A percentile compares a stretch with the other conserved stretches of the same genome.
phyloP scores from a whole-genome alignment of 768 basidiomycete genomes.

The Termitomyces titanicus region DNA sequence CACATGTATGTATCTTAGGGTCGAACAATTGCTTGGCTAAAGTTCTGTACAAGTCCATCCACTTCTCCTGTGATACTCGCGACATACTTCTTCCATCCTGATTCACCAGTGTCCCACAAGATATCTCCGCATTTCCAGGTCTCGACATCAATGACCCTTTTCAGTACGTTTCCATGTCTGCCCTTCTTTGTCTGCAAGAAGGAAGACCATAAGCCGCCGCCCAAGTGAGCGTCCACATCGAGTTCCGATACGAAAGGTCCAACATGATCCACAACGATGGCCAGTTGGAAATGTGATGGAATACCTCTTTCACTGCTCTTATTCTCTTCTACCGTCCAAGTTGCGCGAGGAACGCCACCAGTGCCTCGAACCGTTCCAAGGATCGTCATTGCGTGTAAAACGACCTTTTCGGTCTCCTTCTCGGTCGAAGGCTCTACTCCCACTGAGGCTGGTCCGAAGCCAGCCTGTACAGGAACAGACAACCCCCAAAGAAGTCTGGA shows the following conservation, averaged over 20 bases:
- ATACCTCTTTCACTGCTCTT: slow-evolving; percentile 20
- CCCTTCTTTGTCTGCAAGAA: slow-evolving; percentile 19
- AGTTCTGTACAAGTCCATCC: slow-evolving; percentile 13
- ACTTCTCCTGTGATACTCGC: slow-evolving; percentile 18
- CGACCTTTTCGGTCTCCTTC: slow-evolving; percentile 14
- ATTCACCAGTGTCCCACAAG: slow-evolving; percentile 15
- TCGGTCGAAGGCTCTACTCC: slow-evolving; percentile 14
- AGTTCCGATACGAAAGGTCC: slow-evolving; percentile 16
- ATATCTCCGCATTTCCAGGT: slow-evolving; percentile 20
- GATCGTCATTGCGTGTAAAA: slow-evolving; percentile 21
- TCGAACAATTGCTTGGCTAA: slow-evolving; percentile 15
- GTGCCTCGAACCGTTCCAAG: slow-evolving; percentile 10
- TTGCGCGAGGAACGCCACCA: slow-evolving; percentile 6
- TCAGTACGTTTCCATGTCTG: slow-evolving; percentile 8
- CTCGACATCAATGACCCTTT: slow-evolving; percentile 16
- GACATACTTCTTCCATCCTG: slow-evolving; percentile 19
- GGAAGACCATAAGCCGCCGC: slow-evolving; percentile 17
- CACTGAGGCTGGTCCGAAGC: slow-evolving; percentile 9
- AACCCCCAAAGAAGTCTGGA: slow-evolving; percentile 18
- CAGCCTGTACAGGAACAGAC: slow-evolving; percentile 8
- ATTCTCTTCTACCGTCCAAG: slow-evolving; percentile 19
- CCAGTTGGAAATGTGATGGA: slow-evolving; percentile 17
- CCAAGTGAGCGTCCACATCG: slow-evolving; percentile 18
- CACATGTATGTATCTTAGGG: not conserved
- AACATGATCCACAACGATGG: slow-evolving; percentile 16